Conservation (phyloP, 306 rosid genomes). For the Quercus glauca region DNA sequence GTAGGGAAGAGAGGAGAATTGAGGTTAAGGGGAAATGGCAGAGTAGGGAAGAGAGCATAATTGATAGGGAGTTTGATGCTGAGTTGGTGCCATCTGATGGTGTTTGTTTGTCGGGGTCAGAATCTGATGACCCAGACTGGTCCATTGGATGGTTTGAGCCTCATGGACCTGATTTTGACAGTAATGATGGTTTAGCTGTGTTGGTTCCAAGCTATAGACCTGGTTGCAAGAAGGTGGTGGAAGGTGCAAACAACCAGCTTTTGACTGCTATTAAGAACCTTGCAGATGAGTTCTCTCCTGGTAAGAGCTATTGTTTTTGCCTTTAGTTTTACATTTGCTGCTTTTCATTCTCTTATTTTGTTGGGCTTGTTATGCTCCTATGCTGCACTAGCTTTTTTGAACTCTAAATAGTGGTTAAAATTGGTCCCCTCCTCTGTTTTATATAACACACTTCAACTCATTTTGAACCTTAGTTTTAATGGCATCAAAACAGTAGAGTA, state of each 20-base stretch:
- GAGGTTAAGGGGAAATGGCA: constrained; percentile 64
- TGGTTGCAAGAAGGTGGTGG: constrained; percentile 63
- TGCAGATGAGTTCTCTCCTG: constrained; percentile 65
- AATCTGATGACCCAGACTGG: constrained; percentile 85
- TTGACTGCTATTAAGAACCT: constrained; percentile 71
- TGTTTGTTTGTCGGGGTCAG: constrained; percentile 63
- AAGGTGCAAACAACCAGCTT: constrained; percentile 54
- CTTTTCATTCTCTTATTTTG: neutral
- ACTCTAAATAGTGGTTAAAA: neutral
- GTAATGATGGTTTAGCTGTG: constrained; percentile 74
- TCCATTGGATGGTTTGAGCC: constrained; percentile 95
- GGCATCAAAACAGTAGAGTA: neutral
- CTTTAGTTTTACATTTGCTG: neutral
- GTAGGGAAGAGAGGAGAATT: constrained; percentile 67
- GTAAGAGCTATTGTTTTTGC: constrained; percentile 33
- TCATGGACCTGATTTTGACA: constrained; percentile 72
- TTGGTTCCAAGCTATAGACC: constrained; percentile 81
- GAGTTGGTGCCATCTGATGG: constrained; percentile 86
- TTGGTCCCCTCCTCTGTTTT: neutral
- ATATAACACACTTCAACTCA: neutral
- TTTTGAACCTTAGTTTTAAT: neutral
- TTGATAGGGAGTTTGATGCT: constrained; percentile 72
- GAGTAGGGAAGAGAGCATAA: constrained; percentile 67
- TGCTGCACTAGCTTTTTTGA: neutral
- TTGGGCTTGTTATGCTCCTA: neutral